Percentiles rank a stretch among this genome's conserved stretches.
Evolutionary conservation across 495 filamentous ascomycete species (phyloP).

Genomic region (Daldinia caldariorum): DNA sequence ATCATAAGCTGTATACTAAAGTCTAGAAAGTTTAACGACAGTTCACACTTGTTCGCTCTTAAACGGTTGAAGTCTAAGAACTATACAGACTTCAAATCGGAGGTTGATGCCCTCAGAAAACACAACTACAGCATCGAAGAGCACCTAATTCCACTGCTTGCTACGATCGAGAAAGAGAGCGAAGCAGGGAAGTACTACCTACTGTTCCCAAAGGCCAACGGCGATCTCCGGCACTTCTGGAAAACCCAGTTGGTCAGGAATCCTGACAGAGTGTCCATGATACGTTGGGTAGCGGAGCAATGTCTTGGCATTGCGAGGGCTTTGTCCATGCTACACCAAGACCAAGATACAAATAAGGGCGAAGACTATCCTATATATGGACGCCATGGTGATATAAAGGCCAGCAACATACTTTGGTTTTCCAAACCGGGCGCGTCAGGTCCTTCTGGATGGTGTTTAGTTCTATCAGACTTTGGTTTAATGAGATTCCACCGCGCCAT

Average conservation of each 20-base stretch:
- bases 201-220: constrained; percentile 34
- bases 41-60: constrained; percentile 22
- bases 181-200: constrained; percentile 14
- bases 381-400: constrained; percentile 36
- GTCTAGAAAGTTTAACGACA: background rate
- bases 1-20: background rate
- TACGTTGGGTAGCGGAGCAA: constrained; percentile 28
- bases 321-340: constrained; percentile 22
- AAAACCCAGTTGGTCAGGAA: background rate
- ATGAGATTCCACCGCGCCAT: constrained; percentile 19
- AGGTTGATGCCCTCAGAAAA: constrained; percentile 31
- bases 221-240: constrained; percentile 22
- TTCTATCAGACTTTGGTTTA: constrained; percentile 27
- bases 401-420: constrained; percentile 34
- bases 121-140: constrained; percentile 17
- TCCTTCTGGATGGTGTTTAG: constrained; percentile 18
- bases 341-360: constrained; percentile 9
- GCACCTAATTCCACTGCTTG: constrained; percentile 25
- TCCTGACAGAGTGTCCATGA: background rate
- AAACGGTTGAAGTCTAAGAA: constrained; percentile 21
- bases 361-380: constrained; percentile 25
- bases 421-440: constrained; percentile 4
- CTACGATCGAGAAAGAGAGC: constrained; percentile 23
- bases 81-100: constrained; percentile 10
- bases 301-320: constrained; percentile 21